Evolutionary conservation across 768 basidiomycete species (phyloP).

Genomic region (Leucosporidium scottii): DNA sequence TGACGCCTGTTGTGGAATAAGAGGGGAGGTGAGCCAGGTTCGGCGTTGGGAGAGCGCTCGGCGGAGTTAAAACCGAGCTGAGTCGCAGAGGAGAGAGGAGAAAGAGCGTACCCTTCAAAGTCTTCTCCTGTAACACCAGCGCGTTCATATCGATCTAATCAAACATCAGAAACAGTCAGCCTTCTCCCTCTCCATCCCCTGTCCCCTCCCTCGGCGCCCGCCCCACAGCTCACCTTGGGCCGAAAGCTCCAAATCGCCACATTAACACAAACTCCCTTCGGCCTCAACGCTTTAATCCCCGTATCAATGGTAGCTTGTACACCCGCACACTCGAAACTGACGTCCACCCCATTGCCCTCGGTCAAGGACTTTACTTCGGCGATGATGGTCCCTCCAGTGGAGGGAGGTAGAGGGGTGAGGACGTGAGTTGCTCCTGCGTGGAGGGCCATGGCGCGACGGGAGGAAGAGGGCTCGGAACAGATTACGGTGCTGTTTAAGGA

Average conservation of each 20-base stretch:
- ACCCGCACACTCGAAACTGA: constrained; percentile 51
- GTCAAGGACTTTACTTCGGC: constrained; percentile 39
- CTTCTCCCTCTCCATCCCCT: too few relatives aligned
- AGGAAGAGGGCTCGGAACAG: constrained; percentile 46
- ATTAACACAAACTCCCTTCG: constrained; percentile 46
- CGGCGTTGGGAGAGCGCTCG: background rate
- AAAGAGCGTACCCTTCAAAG: constrained; percentile 41
- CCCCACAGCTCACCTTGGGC: background rate
- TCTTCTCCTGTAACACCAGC: constrained; percentile 45
- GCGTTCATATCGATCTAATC: constrained; percentile 44
- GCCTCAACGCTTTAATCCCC: constrained; percentile 43
- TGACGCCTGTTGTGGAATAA: background rate
- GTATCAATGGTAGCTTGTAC: constrained; percentile 44
- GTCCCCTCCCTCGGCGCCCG: background rate
- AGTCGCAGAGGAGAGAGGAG: background rate
- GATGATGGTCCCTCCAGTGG: constrained; percentile 35
- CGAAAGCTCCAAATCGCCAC: constrained; percentile 45
- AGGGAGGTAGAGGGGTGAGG: constrained; percentile 31
- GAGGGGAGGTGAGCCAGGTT: background rate
- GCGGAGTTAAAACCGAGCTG: too few relatives aligned
- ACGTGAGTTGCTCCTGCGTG: constrained; percentile 45
- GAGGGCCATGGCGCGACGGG: constrained; percentile 45
- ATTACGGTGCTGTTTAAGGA: constrained; percentile 38
- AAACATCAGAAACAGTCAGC: too few relatives aligned
- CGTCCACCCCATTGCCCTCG: constrained; percentile 43